A percentile compares a stretch with the other conserved stretches of the same genome.
These are phyloP conservation scores for Penicillium italicum DNA, from an alignment of 2,329 filamentous ascomycete species.

Conservation along the genomic window DNA sequence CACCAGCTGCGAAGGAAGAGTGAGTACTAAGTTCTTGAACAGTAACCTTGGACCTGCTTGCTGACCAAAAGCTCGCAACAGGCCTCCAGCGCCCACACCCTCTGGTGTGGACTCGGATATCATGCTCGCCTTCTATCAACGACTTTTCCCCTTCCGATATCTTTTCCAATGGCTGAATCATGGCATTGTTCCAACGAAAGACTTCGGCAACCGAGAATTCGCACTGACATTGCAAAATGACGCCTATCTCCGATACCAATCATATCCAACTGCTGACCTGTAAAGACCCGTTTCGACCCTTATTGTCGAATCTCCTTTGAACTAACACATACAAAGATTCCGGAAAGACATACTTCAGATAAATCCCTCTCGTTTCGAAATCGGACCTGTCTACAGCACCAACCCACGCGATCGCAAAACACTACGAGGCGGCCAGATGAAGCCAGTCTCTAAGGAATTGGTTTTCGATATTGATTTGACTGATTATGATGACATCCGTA, in stretches of 20 bases:
- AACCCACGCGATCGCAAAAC: conserved; percentile 93
- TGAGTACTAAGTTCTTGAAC: conserved; percentile 26
- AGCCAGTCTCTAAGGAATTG: conserved; percentile 84
- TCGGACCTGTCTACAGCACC: conserved; percentile 91
- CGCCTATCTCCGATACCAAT: conserved; percentile 88
- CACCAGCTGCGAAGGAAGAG: conserved; percentile 37
- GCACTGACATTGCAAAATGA: conserved; percentile 93
- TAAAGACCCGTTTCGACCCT: conserved; percentile 33
- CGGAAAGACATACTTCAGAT: conserved; percentile 86
- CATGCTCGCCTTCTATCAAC: conserved; percentile 91
- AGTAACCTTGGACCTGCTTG: conserved; percentile 1
- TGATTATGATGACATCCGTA: conserved; percentile 95
- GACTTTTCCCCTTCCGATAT: conserved; percentile 88
- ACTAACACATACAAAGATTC: conserved; percentile 53
- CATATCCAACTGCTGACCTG: conserved; percentile 64
- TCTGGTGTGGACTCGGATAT: conserved; percentile 70
- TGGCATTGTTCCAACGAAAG: conserved; percentile 74
- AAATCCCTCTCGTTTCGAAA: conserved; percentile 93
- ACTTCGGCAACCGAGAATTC: conserved; percentile 93
- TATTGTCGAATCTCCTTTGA: neutral
- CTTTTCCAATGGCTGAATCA: conserved; percentile 99
- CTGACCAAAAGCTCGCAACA: conserved; percentile 22
- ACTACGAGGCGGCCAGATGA: conserved; percentile 73
- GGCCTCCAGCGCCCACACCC: conserved; percentile 36
- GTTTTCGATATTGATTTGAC: conserved; percentile 99